These are phyloP conservation scores for Lecanicillium sp. DNA, from an alignment of 2,329 filamentous ascomycete genomes.

Conservation along the genomic window DNA sequence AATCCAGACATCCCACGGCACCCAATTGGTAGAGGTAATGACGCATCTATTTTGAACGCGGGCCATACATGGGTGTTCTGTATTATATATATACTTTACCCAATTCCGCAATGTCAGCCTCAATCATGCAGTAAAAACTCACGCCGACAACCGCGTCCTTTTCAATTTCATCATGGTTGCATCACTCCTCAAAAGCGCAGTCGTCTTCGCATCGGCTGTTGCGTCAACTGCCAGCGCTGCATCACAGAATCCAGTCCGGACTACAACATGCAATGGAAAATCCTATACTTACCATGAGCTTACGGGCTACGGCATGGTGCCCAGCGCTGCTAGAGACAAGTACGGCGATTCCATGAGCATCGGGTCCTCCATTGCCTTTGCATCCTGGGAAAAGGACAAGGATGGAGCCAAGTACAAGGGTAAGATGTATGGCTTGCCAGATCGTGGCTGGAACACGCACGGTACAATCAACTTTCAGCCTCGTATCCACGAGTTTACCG, in stretches of 20 bases:
- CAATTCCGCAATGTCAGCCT: too few relatives aligned
- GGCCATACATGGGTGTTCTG: too few relatives aligned
- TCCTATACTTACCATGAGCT: slow-evolving; percentile 58
- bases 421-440: slow-evolving; percentile 54
- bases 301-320: slow-evolving; percentile 56
- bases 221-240: too few relatives aligned
- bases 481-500: slow-evolving; percentile 58
- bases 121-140: too few relatives aligned
- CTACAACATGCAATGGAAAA: slow-evolving; percentile 44
- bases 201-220: too few relatives aligned
- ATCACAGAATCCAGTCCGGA: slow-evolving; percentile 12
- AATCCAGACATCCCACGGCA: too few relatives aligned
- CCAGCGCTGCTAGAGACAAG: slow-evolving; percentile 51
- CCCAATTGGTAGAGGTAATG: too few relatives aligned
- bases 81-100: too few relatives aligned
- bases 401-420: slow-evolving; percentile 47
- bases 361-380: slow-evolving; percentile 56
- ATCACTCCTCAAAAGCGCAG: too few relatives aligned
- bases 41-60: too few relatives aligned
- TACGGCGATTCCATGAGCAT: slow-evolving; percentile 62
- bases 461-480: slow-evolving; percentile 61
- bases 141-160: too few relatives aligned
- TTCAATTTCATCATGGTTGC: too few relatives aligned
- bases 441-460: slow-evolving; percentile 67
- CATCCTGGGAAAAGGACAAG: slow-evolving; percentile 49